These are phyloP conservation scores for Asterophora parasitica DNA, from an alignment of 768 basidiomycete species.

Conservation along the genomic window DNA sequence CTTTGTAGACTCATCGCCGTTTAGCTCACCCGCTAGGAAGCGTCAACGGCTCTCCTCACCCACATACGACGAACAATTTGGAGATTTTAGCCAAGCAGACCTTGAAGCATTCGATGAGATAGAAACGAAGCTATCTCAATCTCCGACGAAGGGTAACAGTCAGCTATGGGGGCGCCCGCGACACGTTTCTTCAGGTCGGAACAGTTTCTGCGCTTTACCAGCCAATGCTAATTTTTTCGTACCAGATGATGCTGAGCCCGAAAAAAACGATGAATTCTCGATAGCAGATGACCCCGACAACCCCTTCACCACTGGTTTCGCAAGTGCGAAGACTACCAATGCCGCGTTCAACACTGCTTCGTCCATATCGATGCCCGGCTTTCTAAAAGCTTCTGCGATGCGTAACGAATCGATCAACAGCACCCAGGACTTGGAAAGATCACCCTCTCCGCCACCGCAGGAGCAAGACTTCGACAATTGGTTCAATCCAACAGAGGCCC, in stretches of 20 bases:
- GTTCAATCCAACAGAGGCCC: conserved; percentile 37
- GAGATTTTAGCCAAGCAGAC: conserved; percentile 50
- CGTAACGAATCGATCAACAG: conserved; percentile 6
- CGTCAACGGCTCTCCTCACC: conserved; percentile 63
- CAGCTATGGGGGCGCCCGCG: conserved; percentile 1
- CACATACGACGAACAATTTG: conserved; percentile 52
- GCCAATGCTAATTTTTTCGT: background rate
- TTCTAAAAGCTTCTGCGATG: conserved; percentile 25
- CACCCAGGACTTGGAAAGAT: conserved; percentile 21
- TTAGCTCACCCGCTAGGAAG: conserved; percentile 47
- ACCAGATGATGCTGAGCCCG: background rate
- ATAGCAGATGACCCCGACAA: conserved; percentile 39
- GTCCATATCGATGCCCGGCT: conserved; percentile 16
- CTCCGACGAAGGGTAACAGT: conserved; percentile 7
- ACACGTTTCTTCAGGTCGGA: conserved; percentile 6
- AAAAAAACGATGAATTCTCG: background rate
- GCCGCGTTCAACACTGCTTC: conserved; percentile 14
- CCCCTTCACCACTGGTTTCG: conserved; percentile 27
- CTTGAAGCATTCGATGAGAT: conserved; percentile 50
- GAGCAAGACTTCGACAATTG: conserved; percentile 43
- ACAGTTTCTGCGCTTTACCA: background rate
- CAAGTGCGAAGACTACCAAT: background rate
- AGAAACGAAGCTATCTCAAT: conserved; percentile 34
- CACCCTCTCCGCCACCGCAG: conserved; percentile 33
- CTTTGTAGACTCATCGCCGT: conserved; percentile 23